Conservation (phyloP, 495 filamentous ascomycete species). For the Articulospora tetracladia region DNA sequence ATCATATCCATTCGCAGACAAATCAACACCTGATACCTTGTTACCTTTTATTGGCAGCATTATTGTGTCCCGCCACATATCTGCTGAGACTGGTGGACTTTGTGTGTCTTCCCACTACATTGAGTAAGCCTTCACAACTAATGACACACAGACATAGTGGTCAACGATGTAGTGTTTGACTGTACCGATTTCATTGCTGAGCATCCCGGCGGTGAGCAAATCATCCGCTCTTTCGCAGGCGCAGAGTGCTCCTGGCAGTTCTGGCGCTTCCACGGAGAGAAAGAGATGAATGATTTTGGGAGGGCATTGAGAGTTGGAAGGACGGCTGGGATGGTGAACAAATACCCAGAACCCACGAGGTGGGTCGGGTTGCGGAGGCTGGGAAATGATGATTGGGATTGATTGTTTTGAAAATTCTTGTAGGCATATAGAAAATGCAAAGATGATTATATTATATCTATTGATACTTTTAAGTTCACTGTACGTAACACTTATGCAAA, state of each 20-base stretch:
- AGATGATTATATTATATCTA: too few species aligned
- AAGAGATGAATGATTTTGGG: constrained; percentile 7
- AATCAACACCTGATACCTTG: not conserved
- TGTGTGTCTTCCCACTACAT: not conserved
- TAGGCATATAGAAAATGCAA: too few species aligned
- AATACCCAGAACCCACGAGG: constrained; percentile 7
- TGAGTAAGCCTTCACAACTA: not conserved
- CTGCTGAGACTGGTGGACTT: not conserved
- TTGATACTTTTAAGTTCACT: too few species aligned
- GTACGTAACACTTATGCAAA: too few species aligned
- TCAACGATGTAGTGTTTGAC: constrained; percentile 9
- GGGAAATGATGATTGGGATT: constrained; percentile 9
- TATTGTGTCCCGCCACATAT: not conserved
- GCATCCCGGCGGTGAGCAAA: constrained; percentile 11
- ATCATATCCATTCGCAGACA: not conserved
- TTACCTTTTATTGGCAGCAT: constrained; percentile 5
- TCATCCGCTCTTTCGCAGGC: constrained; percentile 8
- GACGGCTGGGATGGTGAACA: constrained; percentile 7
- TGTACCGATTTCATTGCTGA: constrained; percentile 8
- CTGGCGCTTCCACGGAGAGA: constrained; percentile 12
- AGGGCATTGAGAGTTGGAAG: constrained; percentile 11
- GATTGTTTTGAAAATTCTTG: too few species aligned
- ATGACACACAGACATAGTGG: not conserved
- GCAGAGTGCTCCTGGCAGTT: constrained; percentile 14
- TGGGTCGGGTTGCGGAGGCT: constrained; percentile 8